These are phyloP conservation scores for Medicago arabica DNA, from an alignment of 306 rosid species.

Conservation along the genomic window DNA sequence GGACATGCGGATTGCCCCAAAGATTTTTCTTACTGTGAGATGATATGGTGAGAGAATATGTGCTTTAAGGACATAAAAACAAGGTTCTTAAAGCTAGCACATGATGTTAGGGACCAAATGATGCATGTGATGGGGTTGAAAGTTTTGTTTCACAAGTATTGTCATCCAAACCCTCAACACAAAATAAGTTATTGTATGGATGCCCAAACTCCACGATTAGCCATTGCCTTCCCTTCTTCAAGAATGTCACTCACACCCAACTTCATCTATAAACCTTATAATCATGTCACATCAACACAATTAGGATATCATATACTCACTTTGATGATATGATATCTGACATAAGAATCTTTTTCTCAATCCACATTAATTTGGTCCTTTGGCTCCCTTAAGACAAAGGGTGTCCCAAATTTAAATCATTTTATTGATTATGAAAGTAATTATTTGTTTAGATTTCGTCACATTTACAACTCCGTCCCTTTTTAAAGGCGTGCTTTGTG, in stretches of 20 bases:
- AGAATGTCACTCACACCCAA: constrained; percentile 46
- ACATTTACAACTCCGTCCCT: not conserved
- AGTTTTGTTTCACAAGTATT: constrained; percentile 40
- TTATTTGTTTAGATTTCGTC: not conserved
- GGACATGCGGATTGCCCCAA: constrained; percentile 48
- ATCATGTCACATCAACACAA: constrained; percentile 35
- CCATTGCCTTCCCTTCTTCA: constrained; percentile 39
- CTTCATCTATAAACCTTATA: constrained; percentile 40
- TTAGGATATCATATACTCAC: constrained; percentile 35
- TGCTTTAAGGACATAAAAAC: constrained; percentile 42
- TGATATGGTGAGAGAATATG: constrained; percentile 56
- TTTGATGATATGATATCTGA: constrained; percentile 19
- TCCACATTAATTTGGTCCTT: constrained; percentile 11
- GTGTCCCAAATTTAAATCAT: not conserved
- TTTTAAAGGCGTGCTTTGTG: not conserved
- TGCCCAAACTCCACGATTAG: constrained; percentile 51
- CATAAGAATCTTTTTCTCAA: constrained; percentile 25
- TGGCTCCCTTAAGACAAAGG: not conserved
- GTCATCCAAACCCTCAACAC: constrained; percentile 38
- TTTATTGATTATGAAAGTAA: not conserved
- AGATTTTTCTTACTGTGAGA: constrained; percentile 42
- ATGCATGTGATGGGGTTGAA: constrained; percentile 56
- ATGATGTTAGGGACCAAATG: constrained; percentile 63
- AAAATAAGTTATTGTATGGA: constrained; percentile 40
- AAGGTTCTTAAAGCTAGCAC: constrained; percentile 53